Percentiles rank a stretch among this genome's conserved stretches.
These are phyloP conservation scores for Sextonia rubra DNA, from an alignment of 164 flowering plant species.

Conservation along the genomic window DNA sequence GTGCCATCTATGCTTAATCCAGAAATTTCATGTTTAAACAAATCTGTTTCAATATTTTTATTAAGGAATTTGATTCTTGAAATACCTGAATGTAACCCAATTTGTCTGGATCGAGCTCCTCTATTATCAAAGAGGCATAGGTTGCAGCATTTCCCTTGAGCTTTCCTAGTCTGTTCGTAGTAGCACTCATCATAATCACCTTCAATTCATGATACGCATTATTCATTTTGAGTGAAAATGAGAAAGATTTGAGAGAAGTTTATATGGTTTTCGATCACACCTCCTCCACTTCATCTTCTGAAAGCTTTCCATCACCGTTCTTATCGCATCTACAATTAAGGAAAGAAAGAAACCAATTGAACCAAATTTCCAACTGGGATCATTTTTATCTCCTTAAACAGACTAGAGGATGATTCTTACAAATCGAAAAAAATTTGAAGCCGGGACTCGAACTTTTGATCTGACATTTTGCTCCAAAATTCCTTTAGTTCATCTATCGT, in stretches of 20 bases:
- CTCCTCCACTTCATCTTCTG: slow-evolving; percentile 92
- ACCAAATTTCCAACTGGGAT: background rate
- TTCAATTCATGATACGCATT: slow-evolving; percentile 16
- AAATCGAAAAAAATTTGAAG: slow-evolving; percentile 97
- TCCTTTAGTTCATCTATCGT: slow-evolving; percentile 37
- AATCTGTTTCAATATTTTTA: background rate
- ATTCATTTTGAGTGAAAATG: background rate
- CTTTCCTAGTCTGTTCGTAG: slow-evolving; percentile 74
- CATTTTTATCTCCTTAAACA: background rate
- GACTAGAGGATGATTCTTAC: slow-evolving; percentile 32
- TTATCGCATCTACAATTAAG: slow-evolving; percentile 72
- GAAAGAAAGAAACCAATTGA: too few species aligned
- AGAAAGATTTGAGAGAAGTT: background rate
- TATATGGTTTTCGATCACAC: slow-evolving; percentile 26
- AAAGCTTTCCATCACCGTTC: slow-evolving; percentile 87
- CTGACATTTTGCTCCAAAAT: slow-evolving; percentile 84
- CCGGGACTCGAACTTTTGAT: slow-evolving; percentile 60
- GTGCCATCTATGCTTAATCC: background rate
- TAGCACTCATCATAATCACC: slow-evolving; percentile 87
- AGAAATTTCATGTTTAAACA: background rate
- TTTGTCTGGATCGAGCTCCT: slow-evolving; percentile 92
- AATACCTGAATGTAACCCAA: slow-evolving; percentile 81
- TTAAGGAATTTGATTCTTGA: background rate
- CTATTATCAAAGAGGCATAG: slow-evolving; percentile 90
- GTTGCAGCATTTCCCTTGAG: slow-evolving; percentile 63